phyloP scores from a whole-genome alignment of 768 basidiomycete genomes.

The Chalciporus piperatus region DNA sequence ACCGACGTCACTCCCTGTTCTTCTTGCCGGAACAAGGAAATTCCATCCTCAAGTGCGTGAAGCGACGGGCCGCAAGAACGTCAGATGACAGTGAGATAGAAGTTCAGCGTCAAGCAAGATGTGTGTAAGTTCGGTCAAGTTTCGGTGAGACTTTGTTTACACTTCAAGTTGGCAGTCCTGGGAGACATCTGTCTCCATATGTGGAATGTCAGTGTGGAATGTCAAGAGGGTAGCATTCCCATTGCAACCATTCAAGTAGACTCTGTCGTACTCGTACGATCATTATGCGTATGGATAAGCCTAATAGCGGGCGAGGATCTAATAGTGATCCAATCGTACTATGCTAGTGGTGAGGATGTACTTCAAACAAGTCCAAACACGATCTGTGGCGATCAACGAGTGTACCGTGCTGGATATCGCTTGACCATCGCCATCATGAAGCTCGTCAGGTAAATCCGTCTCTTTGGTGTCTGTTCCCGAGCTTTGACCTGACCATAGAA shows the following conservation, averaged over 20 bases:
- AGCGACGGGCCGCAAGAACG: neutral
- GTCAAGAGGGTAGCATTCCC: no score
- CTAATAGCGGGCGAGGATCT: no score
- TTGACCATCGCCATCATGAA: slow-evolving; percentile 55
- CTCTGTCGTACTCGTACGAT: no score
- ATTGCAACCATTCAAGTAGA: no score
- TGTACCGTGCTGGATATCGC: slow-evolving; percentile 15
- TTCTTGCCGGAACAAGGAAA: neutral
- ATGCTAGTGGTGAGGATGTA: no score
- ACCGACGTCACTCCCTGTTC: neutral
- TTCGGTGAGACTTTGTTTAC: neutral
- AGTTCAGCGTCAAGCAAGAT: neutral
- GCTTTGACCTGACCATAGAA: slow-evolving; percentile 9
- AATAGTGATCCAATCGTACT: no score
- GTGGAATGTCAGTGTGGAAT: no score
- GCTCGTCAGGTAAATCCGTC: slow-evolving; percentile 66
- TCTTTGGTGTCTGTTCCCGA: slow-evolving; percentile 1
- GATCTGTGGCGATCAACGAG: slow-evolving; percentile 13
- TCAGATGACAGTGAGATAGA: neutral
- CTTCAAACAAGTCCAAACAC: slow-evolving; percentile 23
- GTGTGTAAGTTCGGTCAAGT: no score
- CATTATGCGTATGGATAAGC: neutral
- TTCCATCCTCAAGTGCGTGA: neutral
- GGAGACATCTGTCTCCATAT: neutral
- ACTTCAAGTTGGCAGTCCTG: neutral